phyloP scores from a whole-genome alignment of 2,329 filamentous ascomycete genomes.

The Sordariomycetes sp. region DNA sequence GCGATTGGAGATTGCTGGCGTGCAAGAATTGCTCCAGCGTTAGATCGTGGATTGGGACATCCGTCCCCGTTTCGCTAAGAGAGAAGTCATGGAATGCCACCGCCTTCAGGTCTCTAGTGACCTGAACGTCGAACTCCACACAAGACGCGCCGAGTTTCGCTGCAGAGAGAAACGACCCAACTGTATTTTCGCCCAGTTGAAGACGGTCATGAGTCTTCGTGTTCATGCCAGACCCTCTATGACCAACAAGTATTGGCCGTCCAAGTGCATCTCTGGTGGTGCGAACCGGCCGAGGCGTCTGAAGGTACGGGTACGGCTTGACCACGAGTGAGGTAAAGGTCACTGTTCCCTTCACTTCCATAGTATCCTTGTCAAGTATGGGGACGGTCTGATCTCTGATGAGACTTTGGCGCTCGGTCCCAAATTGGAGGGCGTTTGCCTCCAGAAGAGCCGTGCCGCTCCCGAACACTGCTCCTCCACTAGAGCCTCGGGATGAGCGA shows the following conservation, averaged over 20 bases:
- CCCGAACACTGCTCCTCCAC: conserved; percentile 10
- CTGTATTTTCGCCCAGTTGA: conserved; percentile 25
- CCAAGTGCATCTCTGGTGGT: neutral
- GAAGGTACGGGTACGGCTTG: conserved; percentile 10
- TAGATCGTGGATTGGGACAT: conserved; percentile 25
- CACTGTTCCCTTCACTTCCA: conserved; percentile 18
- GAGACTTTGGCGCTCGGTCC: conserved; percentile 18
- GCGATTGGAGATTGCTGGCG: conserved; percentile 14
- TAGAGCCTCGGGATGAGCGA: neutral
- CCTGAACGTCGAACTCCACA: conserved; percentile 28
- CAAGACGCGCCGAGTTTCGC: conserved; percentile 20
- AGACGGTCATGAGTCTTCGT: conserved; percentile 11
- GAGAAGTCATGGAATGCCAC: conserved; percentile 30
- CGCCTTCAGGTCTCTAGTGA: conserved; percentile 26
- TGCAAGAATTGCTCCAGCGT: conserved; percentile 25
- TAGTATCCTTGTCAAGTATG: conserved; percentile 17
- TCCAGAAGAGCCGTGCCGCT: conserved; percentile 17
- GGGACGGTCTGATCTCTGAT: conserved; percentile 19
- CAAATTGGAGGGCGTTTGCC: conserved; percentile 13
- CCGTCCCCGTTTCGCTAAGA: conserved; percentile 27
- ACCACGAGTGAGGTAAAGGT: conserved; percentile 21
- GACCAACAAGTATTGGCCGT: neutral
- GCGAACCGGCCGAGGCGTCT: neutral
- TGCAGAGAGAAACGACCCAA: conserved; percentile 23
- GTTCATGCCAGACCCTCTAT: neutral